Evolutionary conservation across 176 grass and related monocot species (phyloP), one percentile per base, ranked within the genome.

Genomic region (Eragrostis nindensis): DNA sequence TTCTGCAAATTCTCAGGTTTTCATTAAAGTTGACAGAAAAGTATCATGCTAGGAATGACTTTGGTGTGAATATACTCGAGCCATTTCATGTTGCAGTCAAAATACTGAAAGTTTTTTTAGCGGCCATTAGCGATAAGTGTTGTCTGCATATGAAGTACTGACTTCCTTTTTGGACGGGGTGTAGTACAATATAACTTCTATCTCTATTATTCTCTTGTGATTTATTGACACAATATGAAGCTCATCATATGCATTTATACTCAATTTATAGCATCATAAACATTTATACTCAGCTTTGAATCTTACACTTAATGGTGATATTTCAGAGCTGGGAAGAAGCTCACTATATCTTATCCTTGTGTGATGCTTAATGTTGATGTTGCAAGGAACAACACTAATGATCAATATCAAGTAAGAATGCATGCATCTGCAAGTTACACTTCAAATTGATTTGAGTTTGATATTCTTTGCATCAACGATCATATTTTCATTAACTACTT

Each of bases 351-450:
- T 67, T 98, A 98, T 77, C 95, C 95, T 52, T 98, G 95, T 22
- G 90, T 94, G 53, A 98, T 98, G 95, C 90, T 98, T 82, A 98
- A 98, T 84, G 90, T 91, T 83, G 92, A 94, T 87, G 90, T 98
- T 43, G 92, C 95, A 52, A 94, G 88, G 82, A 94, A 92, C 75
- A 94, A 98, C 90, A 94, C 95, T 27, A 98, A 98, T 71, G 90
- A 98, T 84, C 95, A 98, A 85, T 98, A 98, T 78, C 95, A 98
- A 83, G 95, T 98, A 71, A 87, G 87, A 85, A 44, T n/a, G 66
- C 45, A 84, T 60, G 21, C 45, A 70, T 81, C 21, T 85, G 25
- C 71, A 85, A 76, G 70, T 78, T 61, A 74, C 74, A 55, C 39
- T 56, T 80, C 12, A 56, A 65, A 84, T 50, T 70, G 47, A 70